Conservation (phyloP, 2,329 filamentous ascomycete species). For the Phialophora verrucosa region DNA sequence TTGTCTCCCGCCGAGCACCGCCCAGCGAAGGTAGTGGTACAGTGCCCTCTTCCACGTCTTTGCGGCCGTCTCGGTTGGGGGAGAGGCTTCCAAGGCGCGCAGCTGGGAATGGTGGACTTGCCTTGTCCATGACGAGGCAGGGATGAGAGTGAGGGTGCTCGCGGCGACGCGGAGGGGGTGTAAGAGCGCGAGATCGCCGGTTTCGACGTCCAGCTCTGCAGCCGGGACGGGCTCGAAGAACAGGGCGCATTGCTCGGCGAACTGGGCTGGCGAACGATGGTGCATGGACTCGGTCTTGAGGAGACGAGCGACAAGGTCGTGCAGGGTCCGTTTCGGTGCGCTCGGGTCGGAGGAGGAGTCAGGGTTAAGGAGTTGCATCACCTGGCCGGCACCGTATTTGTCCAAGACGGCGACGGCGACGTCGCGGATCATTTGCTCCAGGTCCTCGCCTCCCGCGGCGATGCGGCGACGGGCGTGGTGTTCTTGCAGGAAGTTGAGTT, state of each 20-base stretch:
- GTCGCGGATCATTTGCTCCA: conserved; percentile 48
- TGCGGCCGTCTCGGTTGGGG: conserved; percentile 9
- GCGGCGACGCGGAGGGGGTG: conserved; percentile 52
- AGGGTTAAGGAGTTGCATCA: conserved; percentile 28
- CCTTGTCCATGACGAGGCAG: conserved; percentile 48
- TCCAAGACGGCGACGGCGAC: conserved; percentile 35
- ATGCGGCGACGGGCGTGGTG: conserved; percentile 65
- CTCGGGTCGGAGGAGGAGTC: neutral
- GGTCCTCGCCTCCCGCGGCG: conserved; percentile 51
- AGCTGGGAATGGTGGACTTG: conserved; percentile 51
- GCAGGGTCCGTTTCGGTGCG: conserved; percentile 42
- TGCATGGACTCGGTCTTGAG: conserved; percentile 56
- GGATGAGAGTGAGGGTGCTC: conserved; percentile 52
- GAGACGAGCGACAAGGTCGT: conserved; percentile 58
- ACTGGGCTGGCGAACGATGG: conserved; percentile 62
- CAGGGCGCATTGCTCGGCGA: conserved; percentile 61
- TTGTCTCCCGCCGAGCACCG: conserved; percentile 57
- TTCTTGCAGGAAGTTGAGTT: conserved; percentile 79
- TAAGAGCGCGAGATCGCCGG: conserved; percentile 34
- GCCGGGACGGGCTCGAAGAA: conserved; percentile 58
- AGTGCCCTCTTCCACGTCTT: conserved; percentile 50
- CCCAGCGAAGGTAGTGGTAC: conserved; percentile 64
- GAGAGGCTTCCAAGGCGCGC: conserved; percentile 22
- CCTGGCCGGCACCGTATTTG: conserved; percentile 30
- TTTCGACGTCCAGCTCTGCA: conserved; percentile 26